Percentiles rank a stretch among this genome's conserved stretches.
Evolutionary conservation across 805 yeast species (phyloP).

Genomic region (Candida silvicultrix): DNA sequence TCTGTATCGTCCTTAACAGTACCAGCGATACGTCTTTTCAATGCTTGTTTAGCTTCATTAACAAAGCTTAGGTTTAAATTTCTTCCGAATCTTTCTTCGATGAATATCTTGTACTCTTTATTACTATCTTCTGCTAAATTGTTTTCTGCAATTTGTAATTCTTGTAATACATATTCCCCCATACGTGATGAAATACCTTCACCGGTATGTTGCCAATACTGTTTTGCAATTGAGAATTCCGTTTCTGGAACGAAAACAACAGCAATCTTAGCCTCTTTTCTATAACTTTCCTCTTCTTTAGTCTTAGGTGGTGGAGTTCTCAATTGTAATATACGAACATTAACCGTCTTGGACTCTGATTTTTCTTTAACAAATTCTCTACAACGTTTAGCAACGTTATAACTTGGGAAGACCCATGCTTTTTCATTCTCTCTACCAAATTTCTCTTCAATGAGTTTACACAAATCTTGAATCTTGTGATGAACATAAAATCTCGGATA

Average conservation of each 20-base stretch:
- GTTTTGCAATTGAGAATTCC: constrained; percentile 60
- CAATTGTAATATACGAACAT: constrained; percentile 62
- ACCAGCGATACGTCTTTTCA: constrained; percentile 70
- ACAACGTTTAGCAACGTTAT: constrained; percentile 76
- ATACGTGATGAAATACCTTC: constrained; percentile 91
- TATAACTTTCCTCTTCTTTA: constrained; percentile 51
- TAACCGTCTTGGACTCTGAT: constrained; percentile 20
- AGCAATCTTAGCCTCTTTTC: constrained; percentile 64
- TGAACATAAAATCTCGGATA: constrained; percentile 85
- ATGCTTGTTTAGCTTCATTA: constrained; percentile 65
- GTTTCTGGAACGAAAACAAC: constrained; percentile 67
- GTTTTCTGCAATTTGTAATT: constrained; percentile 36
- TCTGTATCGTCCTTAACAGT: constrained; percentile 39
- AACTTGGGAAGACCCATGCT: constrained; percentile 72
- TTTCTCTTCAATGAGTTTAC: constrained; percentile 47
- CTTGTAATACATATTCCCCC: constrained; percentile 77
- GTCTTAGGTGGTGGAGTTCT: constrained; percentile 62
- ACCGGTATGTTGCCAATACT: constrained; percentile 96
- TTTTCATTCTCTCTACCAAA: constrained; percentile 79
- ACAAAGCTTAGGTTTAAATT: constrained; percentile 75
- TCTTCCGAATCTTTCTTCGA: constrained; percentile 90
- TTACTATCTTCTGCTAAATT: constrained; percentile 25
- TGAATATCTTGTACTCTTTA: constrained; percentile 56
- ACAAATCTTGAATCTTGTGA: constrained; percentile 50
- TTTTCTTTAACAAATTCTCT: constrained; percentile 61